Evolutionary conservation across 331 rosid genomes (phyloP).

Genomic region (Malus hybrid): DNA sequence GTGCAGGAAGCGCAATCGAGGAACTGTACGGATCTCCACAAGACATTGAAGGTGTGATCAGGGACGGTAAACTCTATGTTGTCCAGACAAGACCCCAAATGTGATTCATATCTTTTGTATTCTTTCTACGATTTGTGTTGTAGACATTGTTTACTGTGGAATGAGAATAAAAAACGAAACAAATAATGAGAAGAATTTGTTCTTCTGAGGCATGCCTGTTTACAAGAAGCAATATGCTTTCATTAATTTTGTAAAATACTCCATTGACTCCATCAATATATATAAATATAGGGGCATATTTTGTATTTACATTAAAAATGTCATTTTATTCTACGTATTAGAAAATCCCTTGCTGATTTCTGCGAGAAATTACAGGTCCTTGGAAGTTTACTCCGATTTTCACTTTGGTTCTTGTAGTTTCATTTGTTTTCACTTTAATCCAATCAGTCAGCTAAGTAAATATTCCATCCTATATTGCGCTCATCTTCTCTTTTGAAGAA

Average conservation of each 20-base stretch:
- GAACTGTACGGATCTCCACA: slow-evolving; percentile 80
- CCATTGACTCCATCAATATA: background rate
- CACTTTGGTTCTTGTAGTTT: too few species aligned
- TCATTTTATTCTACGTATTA: background rate
- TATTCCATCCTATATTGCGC: too few species aligned
- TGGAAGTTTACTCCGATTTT: too few species aligned
- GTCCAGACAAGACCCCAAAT: slow-evolving; percentile 98
- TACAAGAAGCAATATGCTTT: background rate
- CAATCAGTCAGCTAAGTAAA: background rate
- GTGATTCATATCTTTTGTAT: slow-evolving; percentile 30
- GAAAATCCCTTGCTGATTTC: background rate
- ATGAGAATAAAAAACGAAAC: background rate
- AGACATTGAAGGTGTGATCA: slow-evolving; percentile 93
- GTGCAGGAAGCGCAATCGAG: slow-evolving; percentile 83
- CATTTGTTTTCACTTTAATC: too few species aligned
- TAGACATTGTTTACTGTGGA: background rate
- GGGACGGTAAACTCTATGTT: slow-evolving; percentile 79
- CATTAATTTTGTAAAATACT: background rate
- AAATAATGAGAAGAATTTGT: background rate
- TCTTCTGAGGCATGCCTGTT: background rate
- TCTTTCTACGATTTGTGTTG: background rate
- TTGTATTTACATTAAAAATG: background rate
- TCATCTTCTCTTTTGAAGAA: too few species aligned
- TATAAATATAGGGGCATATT: background rate
- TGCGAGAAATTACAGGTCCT: background rate